These are phyloP conservation scores for Dorcoceras hygrometricum DNA, from an alignment of 257 asterid species.

Conservation along the genomic window DNA sequence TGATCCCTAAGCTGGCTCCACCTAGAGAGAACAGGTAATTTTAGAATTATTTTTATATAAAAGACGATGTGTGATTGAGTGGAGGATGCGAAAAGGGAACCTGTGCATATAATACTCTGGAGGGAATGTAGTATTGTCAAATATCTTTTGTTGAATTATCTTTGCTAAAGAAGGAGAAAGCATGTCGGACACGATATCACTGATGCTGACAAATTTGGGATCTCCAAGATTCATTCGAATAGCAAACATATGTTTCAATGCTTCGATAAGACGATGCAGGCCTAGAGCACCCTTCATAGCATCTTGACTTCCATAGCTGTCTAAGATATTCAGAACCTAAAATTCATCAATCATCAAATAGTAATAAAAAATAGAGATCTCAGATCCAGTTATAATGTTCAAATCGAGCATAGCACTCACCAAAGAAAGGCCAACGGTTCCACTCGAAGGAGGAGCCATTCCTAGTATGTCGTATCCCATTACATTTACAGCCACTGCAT, in stretches of 20 bases:
- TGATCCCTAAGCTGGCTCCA: constrained; percentile 81
- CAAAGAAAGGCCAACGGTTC: constrained; percentile 79
- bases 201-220: constrained; percentile 57
- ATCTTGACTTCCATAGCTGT: constrained; percentile 42
- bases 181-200: constrained; percentile 55
- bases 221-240: constrained; percentile 82
- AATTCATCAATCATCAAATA: constrained; percentile 17
- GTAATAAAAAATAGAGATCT: background rate
- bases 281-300: constrained; percentile 67
- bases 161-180: constrained; percentile 70
- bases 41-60: background rate
- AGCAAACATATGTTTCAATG: constrained; percentile 79
- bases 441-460: constrained; percentile 96
- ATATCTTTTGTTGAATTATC: constrained; percentile 46
- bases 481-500: constrained; percentile 50
- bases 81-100: constrained; percentile 27
- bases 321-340: constrained; percentile 71
- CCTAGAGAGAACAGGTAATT: constrained; percentile 27
- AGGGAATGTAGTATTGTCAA: constrained; percentile 91
- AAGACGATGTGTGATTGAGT: constrained; percentile 1
- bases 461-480: constrained; percentile 81
- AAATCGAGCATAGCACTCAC: constrained; percentile 34
- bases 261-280: constrained; percentile 79
- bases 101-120: constrained; percentile 73
- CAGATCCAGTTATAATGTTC: background rate